Evolutionary conservation across 805 yeast genomes (phyloP), one percentile per base, ranked within the genome.

Genomic region (Nakazawaea pomicola): DNA sequence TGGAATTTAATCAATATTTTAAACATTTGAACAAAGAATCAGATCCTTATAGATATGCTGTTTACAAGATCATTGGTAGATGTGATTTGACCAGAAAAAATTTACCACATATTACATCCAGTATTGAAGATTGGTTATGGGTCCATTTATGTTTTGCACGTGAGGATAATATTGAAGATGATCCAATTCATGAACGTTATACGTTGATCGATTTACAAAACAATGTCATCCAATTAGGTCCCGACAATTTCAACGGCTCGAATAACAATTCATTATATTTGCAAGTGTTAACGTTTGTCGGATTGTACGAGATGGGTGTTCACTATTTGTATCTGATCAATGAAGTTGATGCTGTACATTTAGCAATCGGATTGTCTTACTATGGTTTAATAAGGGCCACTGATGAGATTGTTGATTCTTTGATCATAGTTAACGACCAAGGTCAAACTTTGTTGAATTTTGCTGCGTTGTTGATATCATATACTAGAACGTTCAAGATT

Each of bases 41-140:
- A 36, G 99, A 93, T 61, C 96, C 97, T 4, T 93, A 75, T 65
- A 81, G 90, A 57, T 83, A 81, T 57, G 93, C 96, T 0, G 83
- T 89, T 5, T 93, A 87, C 65, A 91, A 93, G 61, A 72, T 93
- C 19, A 74, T 91, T 44, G 98, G 98, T n/a, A 82, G 93, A 59
- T 88, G 96, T 60, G 81, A 80, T 64, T 56, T 83, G 55, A 67
- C 83, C 36, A 70, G 80, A 60, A 78, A 79, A 60, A 65, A 75
- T 47, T 64, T 90, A 51, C 78, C 95, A 28, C 59, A 79, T n/a
- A 67, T 75, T 29, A 76, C 91, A 23, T 62, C 79, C 28, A 85
- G 95, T 44, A 76, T 90, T 36, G 98, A 91, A 60, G 98, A 91
- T 63, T 91, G 98, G 98, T 60, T 91, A 37, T 91, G 99, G 99